Percentiles rank a stretch among this genome's conserved stretches.
Conservation (phyloP, 768 basidiomycete species). For the Termitomyces sp. region DNA sequence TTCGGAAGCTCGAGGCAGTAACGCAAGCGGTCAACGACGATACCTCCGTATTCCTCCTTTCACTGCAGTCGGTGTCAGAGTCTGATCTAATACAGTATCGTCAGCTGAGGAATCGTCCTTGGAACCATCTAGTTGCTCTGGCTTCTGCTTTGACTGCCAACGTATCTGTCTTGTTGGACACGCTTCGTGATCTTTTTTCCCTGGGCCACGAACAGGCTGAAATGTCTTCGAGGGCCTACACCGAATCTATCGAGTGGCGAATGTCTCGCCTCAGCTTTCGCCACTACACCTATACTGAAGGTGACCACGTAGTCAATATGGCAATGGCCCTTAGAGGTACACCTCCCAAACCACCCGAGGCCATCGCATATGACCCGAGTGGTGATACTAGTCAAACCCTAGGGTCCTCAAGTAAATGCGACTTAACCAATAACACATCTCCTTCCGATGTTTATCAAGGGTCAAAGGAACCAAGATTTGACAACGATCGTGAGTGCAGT, state of each 20-base stretch:
- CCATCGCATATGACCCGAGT: constrained; percentile 11
- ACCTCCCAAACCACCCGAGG: constrained; percentile 2
- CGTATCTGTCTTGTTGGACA: constrained; percentile 46
- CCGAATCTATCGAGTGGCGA: constrained; percentile 72
- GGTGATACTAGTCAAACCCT: constrained; percentile 3
- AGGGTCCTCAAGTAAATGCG: constrained; percentile 1
- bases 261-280: constrained; percentile 62
- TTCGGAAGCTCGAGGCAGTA: constrained; percentile 64
- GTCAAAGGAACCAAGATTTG: constrained; percentile 18
- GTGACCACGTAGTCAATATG: constrained; percentile 51
- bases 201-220: constrained; percentile 71
- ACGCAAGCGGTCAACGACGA: constrained; percentile 76
- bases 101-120: constrained; percentile 25
- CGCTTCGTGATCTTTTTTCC: constrained; percentile 53
- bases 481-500: constrained; percentile 34
- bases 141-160: constrained; percentile 50
- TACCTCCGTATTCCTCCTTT: constrained; percentile 50
- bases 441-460: constrained; percentile 5
- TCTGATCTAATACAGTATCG: constrained; percentile 23
- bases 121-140: constrained; percentile 44
- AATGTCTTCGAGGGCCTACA: constrained; percentile 62
- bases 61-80: constrained; percentile 45
- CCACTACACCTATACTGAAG: constrained; percentile 27
- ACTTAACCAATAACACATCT: constrained; percentile 1
- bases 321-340: constrained; percentile 29